Evolutionary conservation across 2,329 filamentous ascomycete genomes (phyloP), one percentile per base, ranked within the genome.

Genomic region (Calycina herbarum): DNA sequence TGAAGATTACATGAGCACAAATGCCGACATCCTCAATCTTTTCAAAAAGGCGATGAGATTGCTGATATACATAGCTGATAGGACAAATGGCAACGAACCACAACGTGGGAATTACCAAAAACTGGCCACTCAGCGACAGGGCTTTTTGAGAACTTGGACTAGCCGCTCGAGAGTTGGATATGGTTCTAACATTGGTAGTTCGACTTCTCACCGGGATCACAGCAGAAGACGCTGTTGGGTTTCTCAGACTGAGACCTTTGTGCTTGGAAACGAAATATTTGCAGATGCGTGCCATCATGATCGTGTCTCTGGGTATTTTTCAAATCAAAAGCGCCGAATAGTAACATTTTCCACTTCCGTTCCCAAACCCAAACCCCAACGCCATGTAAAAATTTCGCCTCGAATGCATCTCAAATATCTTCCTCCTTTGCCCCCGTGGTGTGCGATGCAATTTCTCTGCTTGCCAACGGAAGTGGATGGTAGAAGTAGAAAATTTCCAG

Each of bases 281-380:
- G 48, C 48, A 27, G 48, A 27, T 54, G 48, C 20, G 20, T 54
- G 48, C 48, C 20, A 54, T 54, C 27, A 27, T 13, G 20, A 54
- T 54, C 45, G 45, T 24, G 10, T 27, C n/a, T 54, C 20, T 54
- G 48, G 48, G 48, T 54, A 54, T 54, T 54, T 54, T 54, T 51
- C 20, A 51, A 54, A 54, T 8, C 48, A 54, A 54, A 51, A 29
- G 24, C 48, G 48, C 48, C 48, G 20, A 13, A 10, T 24, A 13
- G 42, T 51, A 54, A 15, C 20, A 54, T 54, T 54, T 54, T 54
- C 48, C 48, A 24, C 27, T 54, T 24, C 48, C n/a, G 20, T 54
- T 20, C 42, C n/a, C 42, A 20, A 6, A 8, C 45, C 45, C 42
- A n/a, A 17, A 24, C 48, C 10, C 48, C 1, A 54, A 54, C 48